Evolutionary conservation across 2,329 filamentous ascomycete species (phyloP).

Genomic region (Fusarium hostae): DNA sequence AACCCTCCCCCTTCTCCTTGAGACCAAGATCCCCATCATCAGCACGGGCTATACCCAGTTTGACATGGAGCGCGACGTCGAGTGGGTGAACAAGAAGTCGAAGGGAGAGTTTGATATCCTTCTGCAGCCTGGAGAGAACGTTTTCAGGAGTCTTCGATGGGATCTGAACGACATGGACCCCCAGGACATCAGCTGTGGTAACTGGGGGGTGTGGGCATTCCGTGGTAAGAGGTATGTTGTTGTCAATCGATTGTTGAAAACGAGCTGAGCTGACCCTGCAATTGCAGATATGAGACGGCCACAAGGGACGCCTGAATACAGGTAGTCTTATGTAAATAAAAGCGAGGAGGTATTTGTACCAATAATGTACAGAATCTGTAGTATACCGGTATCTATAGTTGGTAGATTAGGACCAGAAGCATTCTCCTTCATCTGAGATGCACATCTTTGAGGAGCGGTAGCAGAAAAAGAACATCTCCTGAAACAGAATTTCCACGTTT

Average conservation of each 20-base stretch:
- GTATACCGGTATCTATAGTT: slow-evolving; percentile 22
- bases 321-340: background rate
- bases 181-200: slow-evolving; percentile 92
- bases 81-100: slow-evolving; percentile 88
- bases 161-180: slow-evolving; percentile 96
- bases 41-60: slow-evolving; percentile 96
- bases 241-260: slow-evolving; percentile 40
- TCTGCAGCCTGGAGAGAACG: slow-evolving; percentile 92
- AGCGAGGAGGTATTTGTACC: slow-evolving; percentile 21
- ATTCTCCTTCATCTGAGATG: background rate
- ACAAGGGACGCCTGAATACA: slow-evolving; percentile 56
- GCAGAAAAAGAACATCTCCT: slow-evolving; percentile 28
- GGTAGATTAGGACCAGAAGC: slow-evolving; percentile 22
- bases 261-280: background rate
- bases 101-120: slow-evolving; percentile 92
- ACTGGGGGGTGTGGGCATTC: slow-evolving; percentile 98
- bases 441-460: background rate
- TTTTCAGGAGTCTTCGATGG: slow-evolving; percentile 93
- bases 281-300: slow-evolving; percentile 70
- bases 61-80: slow-evolving; percentile 92
- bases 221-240: slow-evolving; percentile 86
- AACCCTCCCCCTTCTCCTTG: slow-evolving; percentile 87
- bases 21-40: slow-evolving; percentile 95
- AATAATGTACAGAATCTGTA: slow-evolving; percentile 40
- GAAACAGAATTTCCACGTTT: background rate